phyloP scores from a whole-genome alignment of 2,329 filamentous ascomycete genomes.

The Cercospora zeina region DNA sequence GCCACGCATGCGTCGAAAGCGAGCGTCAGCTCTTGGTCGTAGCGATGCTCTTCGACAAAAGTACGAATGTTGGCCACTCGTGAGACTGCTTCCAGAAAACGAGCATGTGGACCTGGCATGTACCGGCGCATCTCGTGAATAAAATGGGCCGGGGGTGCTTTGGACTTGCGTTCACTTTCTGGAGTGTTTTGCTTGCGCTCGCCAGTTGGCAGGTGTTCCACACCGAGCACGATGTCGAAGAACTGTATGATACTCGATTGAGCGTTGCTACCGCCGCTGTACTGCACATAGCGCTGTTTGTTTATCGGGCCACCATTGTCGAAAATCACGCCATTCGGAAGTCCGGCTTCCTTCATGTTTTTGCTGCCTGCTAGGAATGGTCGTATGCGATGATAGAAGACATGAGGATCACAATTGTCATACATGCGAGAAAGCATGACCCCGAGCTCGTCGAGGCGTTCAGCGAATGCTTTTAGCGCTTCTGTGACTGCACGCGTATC shows the following conservation, averaged over 20 bases:
- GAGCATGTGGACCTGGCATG: constrained; percentile 90
- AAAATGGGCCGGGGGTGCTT: constrained; percentile 65
- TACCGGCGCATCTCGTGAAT: constrained; percentile 96
- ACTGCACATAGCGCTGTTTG: constrained; percentile 69
- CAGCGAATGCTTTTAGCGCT: constrained; percentile 78
- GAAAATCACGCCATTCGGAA: constrained; percentile 84
- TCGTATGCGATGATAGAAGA: constrained; percentile 95
- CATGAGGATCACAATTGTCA: constrained; percentile 87
- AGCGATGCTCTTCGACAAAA: constrained; percentile 66
- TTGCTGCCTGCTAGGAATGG: constrained; percentile 94
- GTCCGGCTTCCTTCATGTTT: constrained; percentile 93
- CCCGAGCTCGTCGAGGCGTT: constrained; percentile 82
- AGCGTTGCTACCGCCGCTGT: constrained; percentile 91
- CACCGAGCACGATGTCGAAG: constrained; percentile 86
- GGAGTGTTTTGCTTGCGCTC: constrained; percentile 53
- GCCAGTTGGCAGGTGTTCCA: constrained; percentile 88
- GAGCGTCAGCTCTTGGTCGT: constrained; percentile 67
- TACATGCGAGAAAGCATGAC: constrained; percentile 83
- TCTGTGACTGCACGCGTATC: constrained; percentile 71
- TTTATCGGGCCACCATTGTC: constrained; percentile 64
- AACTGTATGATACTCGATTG: constrained; percentile 97
- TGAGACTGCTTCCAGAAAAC: constrained; percentile 80
- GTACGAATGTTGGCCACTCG: constrained; percentile 81
- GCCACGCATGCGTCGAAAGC: constrained; percentile 90
- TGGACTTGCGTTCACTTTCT: constrained; percentile 50